Evolutionary conservation across 2,329 filamentous ascomycete species (phyloP).

Genomic region (Nigrospora sphaerica): DNA sequence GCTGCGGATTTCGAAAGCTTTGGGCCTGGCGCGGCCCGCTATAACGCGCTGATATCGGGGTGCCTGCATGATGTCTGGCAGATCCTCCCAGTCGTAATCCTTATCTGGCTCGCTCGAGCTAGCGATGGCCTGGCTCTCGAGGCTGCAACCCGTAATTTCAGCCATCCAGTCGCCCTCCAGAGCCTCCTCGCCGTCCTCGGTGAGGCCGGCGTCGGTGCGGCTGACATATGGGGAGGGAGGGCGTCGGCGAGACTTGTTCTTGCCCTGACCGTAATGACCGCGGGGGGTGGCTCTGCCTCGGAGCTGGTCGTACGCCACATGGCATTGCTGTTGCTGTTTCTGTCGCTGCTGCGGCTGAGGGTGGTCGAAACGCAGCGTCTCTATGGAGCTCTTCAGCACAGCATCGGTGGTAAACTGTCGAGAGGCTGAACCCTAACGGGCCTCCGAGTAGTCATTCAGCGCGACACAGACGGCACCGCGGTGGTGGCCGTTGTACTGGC

Average conservation of each 20-base stretch:
- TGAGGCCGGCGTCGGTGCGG: neutral
- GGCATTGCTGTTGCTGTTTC: neutral
- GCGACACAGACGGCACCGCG: conserved; percentile 88
- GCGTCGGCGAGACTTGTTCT: neutral
- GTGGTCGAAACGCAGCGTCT: neutral
- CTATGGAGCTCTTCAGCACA: neutral
- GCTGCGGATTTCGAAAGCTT: too few species aligned
- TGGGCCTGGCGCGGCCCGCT: too few species aligned
- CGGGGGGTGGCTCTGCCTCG: neutral
- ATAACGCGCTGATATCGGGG: too few species aligned
- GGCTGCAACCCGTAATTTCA: neutral
- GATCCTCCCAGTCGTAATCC: neutral
- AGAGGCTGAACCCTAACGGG: conserved; percentile 23
- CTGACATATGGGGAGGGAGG: neutral
- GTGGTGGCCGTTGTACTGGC: conserved; percentile 93
- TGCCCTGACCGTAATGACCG: neutral
- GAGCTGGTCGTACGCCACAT: neutral
- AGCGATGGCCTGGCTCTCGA: conserved; percentile 2
- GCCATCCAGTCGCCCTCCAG: neutral
- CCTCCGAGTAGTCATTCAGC: conserved; percentile 74
- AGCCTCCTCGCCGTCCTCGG: neutral
- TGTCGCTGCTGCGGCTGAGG: neutral
- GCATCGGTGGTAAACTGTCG: neutral
- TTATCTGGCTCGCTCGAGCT: neutral
- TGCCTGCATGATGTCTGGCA: neutral